phyloP scores from a whole-genome alignment of 73 alveolate genomes.

The Paramecium biaurelia region DNA sequence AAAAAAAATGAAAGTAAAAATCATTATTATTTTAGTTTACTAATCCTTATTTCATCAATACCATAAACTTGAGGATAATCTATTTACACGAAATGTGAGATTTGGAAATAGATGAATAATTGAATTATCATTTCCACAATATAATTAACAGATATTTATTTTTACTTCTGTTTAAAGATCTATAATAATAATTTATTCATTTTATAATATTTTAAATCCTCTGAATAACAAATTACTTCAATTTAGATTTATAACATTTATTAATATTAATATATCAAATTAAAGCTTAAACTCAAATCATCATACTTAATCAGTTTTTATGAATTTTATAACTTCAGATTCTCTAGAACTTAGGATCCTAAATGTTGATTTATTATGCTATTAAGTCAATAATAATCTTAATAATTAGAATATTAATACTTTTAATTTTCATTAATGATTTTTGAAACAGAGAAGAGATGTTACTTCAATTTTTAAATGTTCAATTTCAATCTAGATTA shows the following conservation, averaged over 20 bases:
- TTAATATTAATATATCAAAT: no score
- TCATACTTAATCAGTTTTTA: background rate
- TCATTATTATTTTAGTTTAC: slow-evolving; percentile 23
- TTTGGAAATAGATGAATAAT: slow-evolving; percentile 55
- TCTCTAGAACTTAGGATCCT: background rate
- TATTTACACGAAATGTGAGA: slow-evolving; percentile 62
- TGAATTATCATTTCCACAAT: background rate
- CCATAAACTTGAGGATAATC: slow-evolving; percentile 45
- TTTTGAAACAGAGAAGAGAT: background rate
- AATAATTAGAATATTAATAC: background rate
- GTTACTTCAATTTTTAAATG: background rate
- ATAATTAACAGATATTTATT: no score
- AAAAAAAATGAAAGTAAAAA: background rate
- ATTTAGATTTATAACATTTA: no score
- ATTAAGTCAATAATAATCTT: background rate
- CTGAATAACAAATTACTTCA: no score
- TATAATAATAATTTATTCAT: no score
- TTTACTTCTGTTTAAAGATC: no score
- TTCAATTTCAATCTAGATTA: background rate
- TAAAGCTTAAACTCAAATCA: background rate
- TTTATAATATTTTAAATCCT: no score
- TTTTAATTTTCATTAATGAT: background rate
- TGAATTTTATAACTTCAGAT: background rate
- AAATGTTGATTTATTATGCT: background rate
- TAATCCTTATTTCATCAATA: slow-evolving; percentile 48